Percentiles rank a stretch among this genome's conserved stretches.
Evolutionary conservation across 148 eudicot species (phyloP).

Genomic region (Pharnaceum exiguum): DNA sequence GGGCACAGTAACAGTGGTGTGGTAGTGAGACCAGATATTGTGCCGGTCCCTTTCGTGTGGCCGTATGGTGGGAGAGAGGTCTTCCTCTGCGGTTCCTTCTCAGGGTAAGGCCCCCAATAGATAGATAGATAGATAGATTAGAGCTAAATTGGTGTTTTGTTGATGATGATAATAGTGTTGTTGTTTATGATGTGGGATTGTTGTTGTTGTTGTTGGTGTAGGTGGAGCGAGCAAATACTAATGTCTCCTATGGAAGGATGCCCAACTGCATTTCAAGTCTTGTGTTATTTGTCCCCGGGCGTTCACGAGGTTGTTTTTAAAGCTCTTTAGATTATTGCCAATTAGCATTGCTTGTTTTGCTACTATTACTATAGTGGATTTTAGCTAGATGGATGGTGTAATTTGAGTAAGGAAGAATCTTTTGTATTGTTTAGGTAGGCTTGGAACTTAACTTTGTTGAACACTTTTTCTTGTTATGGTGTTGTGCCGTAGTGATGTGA

Average conservation of each 20-base stretch:
- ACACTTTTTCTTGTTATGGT: too few relatives aligned
- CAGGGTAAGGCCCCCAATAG: constrained; percentile 28
- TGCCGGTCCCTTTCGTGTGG: constrained; percentile 29
- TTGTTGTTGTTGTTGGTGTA: constrained; percentile 14
- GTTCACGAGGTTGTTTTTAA: constrained; percentile 45
- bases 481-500: too few relatives aligned
- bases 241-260: constrained; percentile 74
- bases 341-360: not conserved
- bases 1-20: constrained; percentile 21
- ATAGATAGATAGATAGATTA: not conserved
- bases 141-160: not conserved
- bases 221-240: constrained; percentile 57
- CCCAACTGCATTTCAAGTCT: constrained; percentile 57
- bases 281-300: constrained; percentile 58
- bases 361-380: too few relatives aligned
- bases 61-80: constrained; percentile 43
- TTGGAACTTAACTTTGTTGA: too few relatives aligned
- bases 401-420: too few relatives aligned
- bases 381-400: too few relatives aligned
- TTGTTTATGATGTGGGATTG: constrained; percentile 1
- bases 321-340: not conserved
- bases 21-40: constrained; percentile 19
- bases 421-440: too few relatives aligned
- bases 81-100: constrained; percentile 42
- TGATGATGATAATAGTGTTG: not conserved